Base-by-base conservation (phyloP, 371 early-diverging fungal genomes). In the Scutellospora calospora region DNA sequence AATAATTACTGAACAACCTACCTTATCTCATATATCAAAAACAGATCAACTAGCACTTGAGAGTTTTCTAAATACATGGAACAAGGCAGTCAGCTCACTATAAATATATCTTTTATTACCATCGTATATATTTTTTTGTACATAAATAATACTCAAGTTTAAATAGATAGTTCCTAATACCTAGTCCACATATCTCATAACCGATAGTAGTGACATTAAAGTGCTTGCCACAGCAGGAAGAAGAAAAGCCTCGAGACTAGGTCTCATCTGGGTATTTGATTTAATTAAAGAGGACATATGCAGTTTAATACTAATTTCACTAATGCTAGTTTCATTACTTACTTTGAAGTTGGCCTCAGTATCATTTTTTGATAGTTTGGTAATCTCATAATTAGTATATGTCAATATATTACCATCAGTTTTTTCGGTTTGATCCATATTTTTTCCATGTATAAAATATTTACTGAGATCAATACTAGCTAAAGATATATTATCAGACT, bases 181-280 rank as follows among this genome's bases (percentile, higher is more conserved):
- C 31, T 16, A 33, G 5, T 14, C 63, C 33, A 62, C 12, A 11
- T 5, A 62, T 11, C 63, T 9, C 11, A 27, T 18, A 62, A 29
- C 31, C 12, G 63, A 74, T 57, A 74, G 41, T 11, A 9, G 62
- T 76, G 35, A 76, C 62, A 76, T 76, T 16, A 76, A 76, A 60
- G 31, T 54, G 22, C 75, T 75, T 75, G 75, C 33, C 29, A 75
- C 1, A 75, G 57, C 33, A 55, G 59, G 65, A 54, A 54, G 14
- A 14, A 3, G 3, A 2, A n/a, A 54, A 54, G 54, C 14, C 38
- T 38, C 38, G 6, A 38, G 38, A 38, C 38, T 38, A 38, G 38
- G 38, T 38, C 38, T 38, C 38, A 71, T 65, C 65, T 65, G 1
- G 29, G 31, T n/a, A 65, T 65, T 14, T 38, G 29, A 66, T 66